Evolutionary conservation across 2,329 filamentous ascomycete genomes (phyloP).

Genomic region (Acrocalymma vagum): DNA sequence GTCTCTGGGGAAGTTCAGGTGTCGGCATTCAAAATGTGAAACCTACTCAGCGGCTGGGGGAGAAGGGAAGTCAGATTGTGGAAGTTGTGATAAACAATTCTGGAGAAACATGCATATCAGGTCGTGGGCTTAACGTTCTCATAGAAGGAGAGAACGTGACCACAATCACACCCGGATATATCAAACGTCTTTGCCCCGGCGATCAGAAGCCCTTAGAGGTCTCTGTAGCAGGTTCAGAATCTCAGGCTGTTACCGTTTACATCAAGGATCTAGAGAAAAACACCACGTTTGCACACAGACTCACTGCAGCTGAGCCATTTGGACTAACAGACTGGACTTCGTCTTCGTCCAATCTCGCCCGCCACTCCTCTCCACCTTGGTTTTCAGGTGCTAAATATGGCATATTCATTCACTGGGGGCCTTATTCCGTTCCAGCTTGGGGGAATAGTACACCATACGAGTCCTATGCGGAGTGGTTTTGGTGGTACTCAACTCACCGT

Average conservation of each 20-base stretch:
- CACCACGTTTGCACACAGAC: conserved; percentile 4
- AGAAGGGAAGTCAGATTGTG: conserved; percentile 44
- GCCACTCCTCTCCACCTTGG: conserved; percentile 60
- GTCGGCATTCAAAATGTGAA: conserved; percentile 48
- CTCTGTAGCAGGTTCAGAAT: conserved; percentile 40
- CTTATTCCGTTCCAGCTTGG: conserved; percentile 65
- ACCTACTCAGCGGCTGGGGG: conserved; percentile 53
- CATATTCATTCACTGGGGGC: conserved; percentile 69
- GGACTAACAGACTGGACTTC: conserved; percentile 13
- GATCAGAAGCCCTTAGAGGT: conserved; percentile 48
- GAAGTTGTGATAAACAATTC: conserved; percentile 37
- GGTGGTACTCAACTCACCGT: conserved; percentile 59
- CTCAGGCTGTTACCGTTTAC: conserved; percentile 29
- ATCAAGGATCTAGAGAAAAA: conserved; percentile 39
- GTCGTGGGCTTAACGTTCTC: conserved; percentile 11
- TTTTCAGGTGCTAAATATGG: conserved; percentile 65
- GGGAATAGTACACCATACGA: conserved; percentile 54
- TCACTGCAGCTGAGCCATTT: conserved; percentile 1
- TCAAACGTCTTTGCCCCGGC: conserved; percentile 51
- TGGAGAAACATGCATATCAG: conserved; percentile 17
- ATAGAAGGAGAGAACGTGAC: conserved; percentile 38
- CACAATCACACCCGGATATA: conserved; percentile 43
- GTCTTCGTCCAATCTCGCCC: conserved; percentile 33
- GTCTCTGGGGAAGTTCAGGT: conserved; percentile 34
- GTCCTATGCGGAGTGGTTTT: conserved; percentile 53